These are phyloP conservation scores for Suillus variegatus DNA, from an alignment of 768 basidiomycete species.

Conservation along the genomic window DNA sequence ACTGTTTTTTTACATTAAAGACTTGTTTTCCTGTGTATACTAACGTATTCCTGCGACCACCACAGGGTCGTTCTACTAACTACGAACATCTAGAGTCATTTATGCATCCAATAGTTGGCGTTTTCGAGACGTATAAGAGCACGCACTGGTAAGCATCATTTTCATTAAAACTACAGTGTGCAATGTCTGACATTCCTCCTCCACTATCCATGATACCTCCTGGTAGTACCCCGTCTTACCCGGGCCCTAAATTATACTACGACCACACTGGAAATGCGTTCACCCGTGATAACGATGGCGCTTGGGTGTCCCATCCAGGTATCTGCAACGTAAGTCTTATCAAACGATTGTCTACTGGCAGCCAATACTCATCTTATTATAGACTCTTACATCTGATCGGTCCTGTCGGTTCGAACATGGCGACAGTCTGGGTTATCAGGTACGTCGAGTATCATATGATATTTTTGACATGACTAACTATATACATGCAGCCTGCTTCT, in stretches of 20 bases:
- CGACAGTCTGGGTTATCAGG: no score
- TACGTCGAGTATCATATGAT: no score
- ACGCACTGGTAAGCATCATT: neutral
- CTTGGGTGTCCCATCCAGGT: neutral
- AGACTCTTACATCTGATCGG: neutral
- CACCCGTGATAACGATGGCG: neutral
- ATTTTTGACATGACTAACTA: no score
- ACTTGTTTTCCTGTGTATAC: no score
- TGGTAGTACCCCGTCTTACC: neutral
- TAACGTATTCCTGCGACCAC: no score
- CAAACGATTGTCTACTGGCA: neutral
- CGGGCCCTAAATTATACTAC: neutral
- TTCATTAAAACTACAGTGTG: neutral
- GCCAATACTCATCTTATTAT: neutral
- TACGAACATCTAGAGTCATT: no score
- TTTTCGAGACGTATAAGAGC: no score
- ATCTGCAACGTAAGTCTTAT: neutral
- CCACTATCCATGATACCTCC: neutral
- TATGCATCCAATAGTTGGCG: no score
- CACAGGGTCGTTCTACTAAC: no score
- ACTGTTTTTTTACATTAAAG: no score
- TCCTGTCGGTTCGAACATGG: no score
- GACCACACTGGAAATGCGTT: neutral
- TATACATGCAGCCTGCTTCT: neutral
- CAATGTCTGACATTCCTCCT: neutral